Evolutionary conservation across 78 protist genomes (phyloP).

Genomic region (Dictyostelium brefeldianum): DNA sequence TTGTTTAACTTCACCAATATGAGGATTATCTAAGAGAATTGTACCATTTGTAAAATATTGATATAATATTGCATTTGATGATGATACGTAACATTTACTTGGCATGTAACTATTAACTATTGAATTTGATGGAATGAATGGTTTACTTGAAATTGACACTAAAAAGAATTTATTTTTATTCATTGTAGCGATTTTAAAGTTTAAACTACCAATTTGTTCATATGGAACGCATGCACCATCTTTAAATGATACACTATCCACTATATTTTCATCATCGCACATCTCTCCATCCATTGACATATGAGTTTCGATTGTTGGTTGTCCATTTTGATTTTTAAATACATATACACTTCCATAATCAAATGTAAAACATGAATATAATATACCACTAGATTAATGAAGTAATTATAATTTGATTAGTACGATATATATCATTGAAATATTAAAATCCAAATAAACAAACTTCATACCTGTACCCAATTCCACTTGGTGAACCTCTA

Average conservation of each 20-base stretch:
- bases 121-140: background rate
- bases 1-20: too few relatives aligned
- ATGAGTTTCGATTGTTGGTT: background rate
- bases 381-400: background rate
- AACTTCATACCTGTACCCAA: too few relatives aligned
- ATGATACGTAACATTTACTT: background rate
- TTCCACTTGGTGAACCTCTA: too few relatives aligned
- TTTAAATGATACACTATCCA: too few relatives aligned
- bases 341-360: background rate
- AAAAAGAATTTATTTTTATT: too few relatives aligned
- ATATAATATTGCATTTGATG: background rate
- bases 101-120: background rate
- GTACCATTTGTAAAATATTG: background rate
- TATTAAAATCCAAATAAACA: too few relatives aligned
- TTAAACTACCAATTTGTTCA: too few relatives aligned
- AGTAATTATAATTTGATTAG: too few relatives aligned
- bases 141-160: background rate
- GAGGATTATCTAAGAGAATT: background rate
- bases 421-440: too few relatives aligned
- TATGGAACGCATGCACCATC: too few relatives aligned
- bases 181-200: too few relatives aligned
- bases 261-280: background rate
- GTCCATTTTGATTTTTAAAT: background rate
- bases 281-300: background rate
- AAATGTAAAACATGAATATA: background rate